These are phyloP conservation scores for Handroanthus guayacan DNA, from an alignment of 257 asterid species.

Conservation along the genomic window DNA sequence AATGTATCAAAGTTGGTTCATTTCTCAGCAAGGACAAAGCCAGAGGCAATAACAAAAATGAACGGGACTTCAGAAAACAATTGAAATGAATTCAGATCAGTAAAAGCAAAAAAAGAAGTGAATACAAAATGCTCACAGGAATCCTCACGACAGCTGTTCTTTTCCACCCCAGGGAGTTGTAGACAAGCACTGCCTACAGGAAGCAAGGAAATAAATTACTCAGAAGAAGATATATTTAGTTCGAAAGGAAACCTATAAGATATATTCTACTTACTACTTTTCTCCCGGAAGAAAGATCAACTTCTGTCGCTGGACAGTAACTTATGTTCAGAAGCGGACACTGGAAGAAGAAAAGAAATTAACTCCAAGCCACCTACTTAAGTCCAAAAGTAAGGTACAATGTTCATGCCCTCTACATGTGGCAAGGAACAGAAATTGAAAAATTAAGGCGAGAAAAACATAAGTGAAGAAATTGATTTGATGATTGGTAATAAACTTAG, in stretches of 20 bases:
- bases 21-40: neutral
- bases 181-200: constrained; percentile 78
- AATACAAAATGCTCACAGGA: constrained; percentile 69
- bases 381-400: constrained; percentile 16
- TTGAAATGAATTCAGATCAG: neutral
- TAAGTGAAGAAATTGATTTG: constrained; percentile 14
- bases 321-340: constrained; percentile 89
- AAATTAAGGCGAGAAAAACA: constrained; percentile 9
- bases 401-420: neutral
- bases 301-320: constrained; percentile 90
- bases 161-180: constrained; percentile 93
- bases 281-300: constrained; percentile 70
- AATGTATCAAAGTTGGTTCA: neutral
- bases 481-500: neutral
- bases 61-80: neutral
- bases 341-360: constrained; percentile 51
- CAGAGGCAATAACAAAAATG: neutral
- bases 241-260: constrained; percentile 2
- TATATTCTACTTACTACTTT: constrained; percentile 61
- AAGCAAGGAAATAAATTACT: constrained; percentile 12
- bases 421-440: constrained; percentile 14
- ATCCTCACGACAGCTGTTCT: constrained; percentile 78
- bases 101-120: constrained; percentile 3
- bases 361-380: constrained; percentile 23
- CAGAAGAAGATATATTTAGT: neutral